These are phyloP conservation scores for Dothideomycetes sp. DNA, from an alignment of 2,329 filamentous ascomycete species.

Conservation along the genomic window DNA sequence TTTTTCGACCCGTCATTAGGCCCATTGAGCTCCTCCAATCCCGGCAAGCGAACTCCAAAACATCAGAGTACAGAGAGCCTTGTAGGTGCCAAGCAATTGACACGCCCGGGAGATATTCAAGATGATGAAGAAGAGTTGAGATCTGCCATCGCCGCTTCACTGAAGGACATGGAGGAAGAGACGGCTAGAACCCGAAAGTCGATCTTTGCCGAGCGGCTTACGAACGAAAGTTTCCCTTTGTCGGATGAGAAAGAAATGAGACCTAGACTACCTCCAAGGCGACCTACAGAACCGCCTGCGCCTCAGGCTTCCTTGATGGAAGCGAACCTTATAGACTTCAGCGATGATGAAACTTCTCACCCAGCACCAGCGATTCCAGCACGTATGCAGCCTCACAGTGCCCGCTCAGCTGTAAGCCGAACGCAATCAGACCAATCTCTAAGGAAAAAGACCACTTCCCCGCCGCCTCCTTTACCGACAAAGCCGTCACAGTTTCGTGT, in stretches of 20 bases:
- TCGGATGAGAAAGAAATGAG: conserved; percentile 13
- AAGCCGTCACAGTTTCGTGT: conserved; percentile 29
- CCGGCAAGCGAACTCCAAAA: conserved; percentile 12
- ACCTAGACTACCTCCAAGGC: conserved; percentile 26
- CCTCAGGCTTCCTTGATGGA: conserved; percentile 16
- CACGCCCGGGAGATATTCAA: conserved; percentile 22
- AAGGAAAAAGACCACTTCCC: conserved; percentile 8
- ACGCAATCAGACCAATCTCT: background rate
- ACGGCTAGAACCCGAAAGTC: conserved; percentile 9
- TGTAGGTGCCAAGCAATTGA: conserved; percentile 19
- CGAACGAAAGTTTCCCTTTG: conserved; percentile 4
- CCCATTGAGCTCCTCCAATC: conserved; percentile 17
- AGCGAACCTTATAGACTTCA: conserved; percentile 35
- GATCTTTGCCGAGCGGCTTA: conserved; percentile 3
- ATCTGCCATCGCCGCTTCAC: conserved; percentile 36
- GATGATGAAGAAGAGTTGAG: conserved; percentile 37
- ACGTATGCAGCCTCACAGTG: conserved; percentile 1
- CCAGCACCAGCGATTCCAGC: background rate
- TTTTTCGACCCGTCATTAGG: conserved; percentile 64
- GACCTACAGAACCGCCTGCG: conserved; percentile 15
- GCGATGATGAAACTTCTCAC: conserved; percentile 27
- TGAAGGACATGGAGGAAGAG: conserved; percentile 32
- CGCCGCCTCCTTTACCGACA: conserved; percentile 21
- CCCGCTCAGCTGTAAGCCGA: conserved; percentile 1
- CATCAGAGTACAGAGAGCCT: conserved; percentile 19